Conservation (phyloP, 257 asterid genomes). For the Solanum phureja region DNA sequence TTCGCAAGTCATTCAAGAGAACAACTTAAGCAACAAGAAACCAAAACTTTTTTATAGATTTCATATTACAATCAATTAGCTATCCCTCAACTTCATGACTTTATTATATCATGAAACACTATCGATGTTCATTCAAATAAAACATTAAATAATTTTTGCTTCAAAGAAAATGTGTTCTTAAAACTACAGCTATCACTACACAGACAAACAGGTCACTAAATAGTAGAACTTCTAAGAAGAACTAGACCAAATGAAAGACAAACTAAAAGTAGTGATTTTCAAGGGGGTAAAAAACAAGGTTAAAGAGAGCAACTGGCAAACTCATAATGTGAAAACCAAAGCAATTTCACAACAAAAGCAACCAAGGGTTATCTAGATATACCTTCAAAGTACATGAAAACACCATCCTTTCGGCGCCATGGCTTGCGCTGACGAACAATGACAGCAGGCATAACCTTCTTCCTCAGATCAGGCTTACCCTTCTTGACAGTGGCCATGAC, state of each 20-base stretch:
- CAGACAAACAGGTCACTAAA: background rate
- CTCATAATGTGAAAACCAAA: background rate
- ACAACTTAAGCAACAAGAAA: background rate
- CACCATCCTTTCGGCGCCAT: constrained; percentile 77
- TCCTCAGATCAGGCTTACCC: constrained; percentile 67
- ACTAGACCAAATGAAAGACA: background rate
- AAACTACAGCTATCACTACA: background rate
- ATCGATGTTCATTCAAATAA: fast-evolving
- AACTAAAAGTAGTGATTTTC: background rate
- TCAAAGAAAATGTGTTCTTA: background rate
- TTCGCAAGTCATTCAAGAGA: background rate
- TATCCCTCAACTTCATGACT: background rate
- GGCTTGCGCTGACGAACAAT: constrained; percentile 71
- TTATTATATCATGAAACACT: background rate
- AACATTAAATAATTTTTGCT: background rate
- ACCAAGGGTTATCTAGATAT: background rate
- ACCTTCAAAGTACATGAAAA: constrained; percentile 70
- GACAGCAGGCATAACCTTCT: constrained; percentile 70
- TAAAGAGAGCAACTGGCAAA: background rate
- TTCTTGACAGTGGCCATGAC: constrained; percentile 73
- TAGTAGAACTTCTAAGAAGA: background rate
- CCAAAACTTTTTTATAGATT: background rate
- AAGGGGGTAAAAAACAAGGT: fast-evolving
- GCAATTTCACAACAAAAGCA: background rate
- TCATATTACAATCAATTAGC: background rate